Percentiles rank a stretch among this genome's conserved stretches.
These are phyloP conservation scores for Fusarium anguioides DNA, from an alignment of 2,329 filamentous ascomycete species.

Conservation along the genomic window DNA sequence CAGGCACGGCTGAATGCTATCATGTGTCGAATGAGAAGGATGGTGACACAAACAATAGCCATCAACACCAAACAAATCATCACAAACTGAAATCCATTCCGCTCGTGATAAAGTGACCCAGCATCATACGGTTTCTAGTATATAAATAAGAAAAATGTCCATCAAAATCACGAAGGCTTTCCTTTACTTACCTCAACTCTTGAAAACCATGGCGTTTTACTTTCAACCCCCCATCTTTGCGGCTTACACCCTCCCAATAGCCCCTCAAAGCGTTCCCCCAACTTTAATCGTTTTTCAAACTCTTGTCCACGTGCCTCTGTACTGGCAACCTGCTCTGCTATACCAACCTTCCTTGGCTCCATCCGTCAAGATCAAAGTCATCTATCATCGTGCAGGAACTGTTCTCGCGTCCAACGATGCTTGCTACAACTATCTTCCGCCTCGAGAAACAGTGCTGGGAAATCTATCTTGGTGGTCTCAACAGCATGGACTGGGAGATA, in stretches of 20 bases:
- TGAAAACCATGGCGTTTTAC: constrained; percentile 40
- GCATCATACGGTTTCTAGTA: not conserved
- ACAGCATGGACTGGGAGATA: constrained; percentile 20
- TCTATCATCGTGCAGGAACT: constrained; percentile 35
- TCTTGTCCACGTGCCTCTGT: not conserved
- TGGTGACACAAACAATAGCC: not conserved
- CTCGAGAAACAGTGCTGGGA: constrained; percentile 26
- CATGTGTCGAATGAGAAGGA: not conserved
- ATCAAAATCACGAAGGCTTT: not conserved
- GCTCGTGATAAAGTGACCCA: constrained; percentile 5
- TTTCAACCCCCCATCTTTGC: constrained; percentile 45
- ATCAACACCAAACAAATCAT: constrained; percentile 17
- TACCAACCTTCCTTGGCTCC: not conserved
- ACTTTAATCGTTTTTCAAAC: not conserved
- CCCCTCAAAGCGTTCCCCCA: not conserved
- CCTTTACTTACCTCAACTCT: not conserved
- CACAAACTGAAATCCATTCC: not conserved
- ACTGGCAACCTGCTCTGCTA: not conserved
- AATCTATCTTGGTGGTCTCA: constrained; percentile 27
- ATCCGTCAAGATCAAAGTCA: constrained; percentile 28
- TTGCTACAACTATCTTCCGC: constrained; percentile 23
- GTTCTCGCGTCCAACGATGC: constrained; percentile 29
- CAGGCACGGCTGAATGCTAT: no score
- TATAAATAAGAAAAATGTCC: not conserved
- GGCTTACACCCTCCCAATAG: not conserved